phyloP scores from a whole-genome alignment of 2,329 filamentous ascomycete species.

The Fusarium austroafricanum region DNA sequence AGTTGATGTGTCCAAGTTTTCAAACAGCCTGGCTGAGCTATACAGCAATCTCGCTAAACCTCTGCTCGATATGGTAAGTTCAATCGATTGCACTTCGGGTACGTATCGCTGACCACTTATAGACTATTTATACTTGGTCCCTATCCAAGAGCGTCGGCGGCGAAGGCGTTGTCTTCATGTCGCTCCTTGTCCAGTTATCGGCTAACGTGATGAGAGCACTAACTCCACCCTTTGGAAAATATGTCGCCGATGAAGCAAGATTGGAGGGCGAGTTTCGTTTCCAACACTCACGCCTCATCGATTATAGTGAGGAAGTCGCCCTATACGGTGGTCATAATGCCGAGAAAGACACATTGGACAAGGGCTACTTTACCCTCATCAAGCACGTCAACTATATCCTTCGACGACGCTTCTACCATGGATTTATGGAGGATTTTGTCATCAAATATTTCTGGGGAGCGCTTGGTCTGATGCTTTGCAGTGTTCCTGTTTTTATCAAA shows the following conservation, averaged over 20 bases:
- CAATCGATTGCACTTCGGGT: no score
- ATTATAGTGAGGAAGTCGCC: conserved; percentile 95
- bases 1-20: conserved; percentile 96
- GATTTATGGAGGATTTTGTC: conserved; percentile 99
- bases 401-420: conserved; percentile 90
- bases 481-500: conserved; percentile 95
- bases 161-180: conserved; percentile 96
- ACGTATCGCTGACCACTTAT: conserved; percentile 40
- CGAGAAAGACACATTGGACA: conserved; percentile 96
- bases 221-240: conserved; percentile 96
- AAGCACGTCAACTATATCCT: conserved; percentile 98
- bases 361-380: conserved; percentile 98
- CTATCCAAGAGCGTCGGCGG: conserved; percentile 95
- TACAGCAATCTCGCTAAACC: conserved; percentile 98
- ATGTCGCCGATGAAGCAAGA: conserved; percentile 94
- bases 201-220: conserved; percentile 93
- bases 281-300: conserved; percentile 92
- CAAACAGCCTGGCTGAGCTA: conserved; percentile 91
- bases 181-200: conserved; percentile 90
- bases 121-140: conserved; percentile 93
- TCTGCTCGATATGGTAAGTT: conserved; percentile 83
- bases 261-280: conserved; percentile 97
- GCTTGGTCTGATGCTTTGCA: conserved; percentile 89
- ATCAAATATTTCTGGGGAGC: conserved; percentile 99
- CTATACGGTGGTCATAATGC: conserved; percentile 91